Evolutionary conservation across 2,329 filamentous ascomycete genomes (phyloP), one percentile per base, ranked within the genome.

Genomic region (Fusarium vanettenii): DNA sequence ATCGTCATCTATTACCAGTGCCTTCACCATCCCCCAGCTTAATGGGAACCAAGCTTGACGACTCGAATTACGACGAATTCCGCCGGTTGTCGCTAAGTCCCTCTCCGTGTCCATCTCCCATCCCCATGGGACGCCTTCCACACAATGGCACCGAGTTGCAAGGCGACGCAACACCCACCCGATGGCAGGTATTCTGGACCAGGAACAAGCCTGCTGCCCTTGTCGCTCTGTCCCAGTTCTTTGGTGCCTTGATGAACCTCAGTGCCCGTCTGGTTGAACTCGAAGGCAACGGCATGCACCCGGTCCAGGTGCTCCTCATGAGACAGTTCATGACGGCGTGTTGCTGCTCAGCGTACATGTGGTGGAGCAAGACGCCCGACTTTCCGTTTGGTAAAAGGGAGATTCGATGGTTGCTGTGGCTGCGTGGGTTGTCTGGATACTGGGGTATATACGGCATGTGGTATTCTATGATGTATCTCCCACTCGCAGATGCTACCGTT

Each of bases 171-270:
- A 65, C 62, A 20, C 73, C 72, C 5, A 75, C 76, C 5, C 52
- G 86, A 13, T 71, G 79, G 68, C 61, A 73, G 25, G 71, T 69
- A 25, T 84, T 90, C 73, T 95, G 92, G 92, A 73, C 83, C 6
- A 84, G 86, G 64, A 95, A 97, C 78, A 92, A 92, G 75, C 93
- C 94, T 2, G 88, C 95, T 22, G 85, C 93, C 25, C 86, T 95
- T 52, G 94, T 98, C 50, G 86, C 95, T 20, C 71, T 92, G 3
- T 89, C 94, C 0, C 95, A 97, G 82, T 85, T 97, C 39, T 98
- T 98, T 77, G 94, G 92, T 2, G 92, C 93, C 0, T 83, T 94
- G 62, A 98, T 98, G 95, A 97, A 97, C 81, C 90, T 97, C 11
- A 91, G 91, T 45, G 94, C 94, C 0, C 88, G 95, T 22, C 82